Percentiles rank a stretch among this genome's conserved stretches.
These are phyloP conservation scores for Scutellaria galericulata DNA, from an alignment of 257 asterid species.

Conservation along the genomic window DNA sequence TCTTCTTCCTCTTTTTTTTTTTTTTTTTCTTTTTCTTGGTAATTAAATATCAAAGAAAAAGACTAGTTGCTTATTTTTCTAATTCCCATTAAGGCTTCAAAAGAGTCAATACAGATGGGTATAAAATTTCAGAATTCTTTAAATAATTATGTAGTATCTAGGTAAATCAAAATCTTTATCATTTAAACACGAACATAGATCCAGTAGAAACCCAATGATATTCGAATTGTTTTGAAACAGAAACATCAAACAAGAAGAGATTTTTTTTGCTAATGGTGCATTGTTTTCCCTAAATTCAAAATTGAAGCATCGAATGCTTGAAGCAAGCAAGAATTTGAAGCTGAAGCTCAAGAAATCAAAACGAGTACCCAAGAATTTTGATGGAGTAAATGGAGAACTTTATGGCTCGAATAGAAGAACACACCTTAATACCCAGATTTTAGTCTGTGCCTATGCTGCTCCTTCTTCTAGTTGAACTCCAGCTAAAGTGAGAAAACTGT, in stretches of 20 bases:
- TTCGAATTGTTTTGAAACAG: conserved; percentile 8
- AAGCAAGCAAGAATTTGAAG: neutral
- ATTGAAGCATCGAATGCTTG: neutral
- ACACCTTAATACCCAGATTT: conserved; percentile 23
- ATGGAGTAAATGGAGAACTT: neutral
- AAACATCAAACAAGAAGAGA: conserved; percentile 23
- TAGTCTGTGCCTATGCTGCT: neutral
- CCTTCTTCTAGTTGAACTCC: conserved; percentile 19
- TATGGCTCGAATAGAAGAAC: neutral
- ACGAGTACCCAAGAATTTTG: conserved; percentile 8
- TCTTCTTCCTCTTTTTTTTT: neutral
- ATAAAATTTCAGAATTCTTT: neutral
- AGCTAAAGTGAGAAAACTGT: conserved; percentile 1
- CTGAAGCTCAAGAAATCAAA: conserved; percentile 28
- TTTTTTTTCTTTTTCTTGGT: neutral
- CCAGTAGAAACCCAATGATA: conserved; percentile 19
- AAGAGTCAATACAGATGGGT: too few relatives aligned
- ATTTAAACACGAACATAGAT: neutral
- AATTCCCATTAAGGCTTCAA: neutral
- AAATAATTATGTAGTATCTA: neutral
- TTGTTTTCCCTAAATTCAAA: neutral
- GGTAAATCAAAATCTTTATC: neutral
- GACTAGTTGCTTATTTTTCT: neutral
- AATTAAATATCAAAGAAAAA: neutral
- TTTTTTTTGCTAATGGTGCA: conserved; percentile 5